Conservation (phyloP, 1,284 basidiomycete genomes). For the Cryptococcus sp. region DNA sequence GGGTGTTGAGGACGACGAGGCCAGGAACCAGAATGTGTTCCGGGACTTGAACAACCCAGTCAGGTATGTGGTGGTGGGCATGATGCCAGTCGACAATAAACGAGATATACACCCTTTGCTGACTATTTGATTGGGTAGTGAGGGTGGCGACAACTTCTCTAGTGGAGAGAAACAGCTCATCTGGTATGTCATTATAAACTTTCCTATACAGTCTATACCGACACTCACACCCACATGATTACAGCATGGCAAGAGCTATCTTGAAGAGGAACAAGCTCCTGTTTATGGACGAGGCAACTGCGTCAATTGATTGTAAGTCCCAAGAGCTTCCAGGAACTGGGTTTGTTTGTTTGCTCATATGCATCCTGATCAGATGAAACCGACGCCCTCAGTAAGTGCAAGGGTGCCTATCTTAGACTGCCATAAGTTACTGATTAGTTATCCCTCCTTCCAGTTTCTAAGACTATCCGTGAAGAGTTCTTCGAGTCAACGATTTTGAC, state of each 20-base stretch:
- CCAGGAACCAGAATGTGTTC: slow-evolving; percentile 78
- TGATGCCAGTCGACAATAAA: not conserved
- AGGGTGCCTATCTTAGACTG: not conserved
- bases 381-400: slow-evolving; percentile 56
- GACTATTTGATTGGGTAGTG: slow-evolving; percentile 15
- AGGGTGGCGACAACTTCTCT: slow-evolving; percentile 82
- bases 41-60: slow-evolving; percentile 77
- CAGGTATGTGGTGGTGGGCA: slow-evolving; percentile 37
- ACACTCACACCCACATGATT: not conserved
- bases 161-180: slow-evolving; percentile 81
- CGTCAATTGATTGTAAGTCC: slow-evolving; percentile 49
- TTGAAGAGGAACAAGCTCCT: slow-evolving; percentile 69
- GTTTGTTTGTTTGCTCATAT: slow-evolving; percentile 48
- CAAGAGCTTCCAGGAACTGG: not conserved
- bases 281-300: slow-evolving; percentile 78
- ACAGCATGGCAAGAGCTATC: slow-evolving; percentile 74
- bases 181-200: slow-evolving; percentile 42
- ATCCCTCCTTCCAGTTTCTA: slow-evolving; percentile 32
- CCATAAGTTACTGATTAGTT: not conserved
- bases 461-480: slow-evolving; percentile 55
- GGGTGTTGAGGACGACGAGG: slow-evolving; percentile 51
- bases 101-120: too few relatives aligned
- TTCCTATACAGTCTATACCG: not conserved
- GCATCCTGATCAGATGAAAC: slow-evolving; percentile 60
- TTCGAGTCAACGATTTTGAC: slow-evolving; percentile 57